Conservation (phyloP, 2,329 filamentous ascomycete species). For the Penicillium sp. region DNA sequence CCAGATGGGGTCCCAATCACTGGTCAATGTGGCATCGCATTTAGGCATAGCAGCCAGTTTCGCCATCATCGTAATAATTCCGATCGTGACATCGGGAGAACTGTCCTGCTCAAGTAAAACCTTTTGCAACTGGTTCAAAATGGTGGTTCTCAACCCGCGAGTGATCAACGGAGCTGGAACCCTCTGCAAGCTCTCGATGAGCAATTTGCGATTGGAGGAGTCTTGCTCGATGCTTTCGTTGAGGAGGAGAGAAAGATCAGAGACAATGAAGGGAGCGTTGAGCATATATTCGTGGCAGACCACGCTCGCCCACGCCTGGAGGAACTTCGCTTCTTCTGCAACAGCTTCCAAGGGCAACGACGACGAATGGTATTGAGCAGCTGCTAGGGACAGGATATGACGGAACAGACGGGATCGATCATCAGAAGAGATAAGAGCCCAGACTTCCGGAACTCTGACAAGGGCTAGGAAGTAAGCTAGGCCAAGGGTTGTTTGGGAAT, state of each 20-base stretch:
- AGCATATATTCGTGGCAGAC: conserved; percentile 44
- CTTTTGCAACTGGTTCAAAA: conserved; percentile 38
- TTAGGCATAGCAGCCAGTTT: conserved; percentile 43
- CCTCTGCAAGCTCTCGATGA: conserved; percentile 39
- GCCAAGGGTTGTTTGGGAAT: conserved; percentile 31
- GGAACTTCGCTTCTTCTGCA: conserved; percentile 31
- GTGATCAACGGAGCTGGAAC: conserved; percentile 40
- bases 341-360: conserved; percentile 29
- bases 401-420: conserved; percentile 34
- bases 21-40: conserved; percentile 37
- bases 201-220: conserved; percentile 28
- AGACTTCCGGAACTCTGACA: conserved; percentile 32
- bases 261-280: conserved; percentile 33
- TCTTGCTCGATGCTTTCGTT: conserved; percentile 35
- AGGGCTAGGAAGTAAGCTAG: conserved; percentile 39
- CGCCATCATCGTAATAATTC: conserved; percentile 42
- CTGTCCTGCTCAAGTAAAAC: conserved; percentile 32
- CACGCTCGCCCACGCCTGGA: conserved; percentile 41
- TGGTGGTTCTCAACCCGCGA: conserved; percentile 36
- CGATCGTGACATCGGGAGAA: conserved; percentile 29
- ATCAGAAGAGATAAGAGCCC: conserved; percentile 32
- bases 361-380: conserved; percentile 28
- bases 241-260: conserved; percentile 37
- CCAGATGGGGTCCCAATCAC: conserved; percentile 39
- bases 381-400: conserved; percentile 35